A percentile compares a stretch with the other conserved stretches of the same genome.
Conservation (phyloP, 805 yeast species). For the Cyberlindnera euphorbiiphila region DNA sequence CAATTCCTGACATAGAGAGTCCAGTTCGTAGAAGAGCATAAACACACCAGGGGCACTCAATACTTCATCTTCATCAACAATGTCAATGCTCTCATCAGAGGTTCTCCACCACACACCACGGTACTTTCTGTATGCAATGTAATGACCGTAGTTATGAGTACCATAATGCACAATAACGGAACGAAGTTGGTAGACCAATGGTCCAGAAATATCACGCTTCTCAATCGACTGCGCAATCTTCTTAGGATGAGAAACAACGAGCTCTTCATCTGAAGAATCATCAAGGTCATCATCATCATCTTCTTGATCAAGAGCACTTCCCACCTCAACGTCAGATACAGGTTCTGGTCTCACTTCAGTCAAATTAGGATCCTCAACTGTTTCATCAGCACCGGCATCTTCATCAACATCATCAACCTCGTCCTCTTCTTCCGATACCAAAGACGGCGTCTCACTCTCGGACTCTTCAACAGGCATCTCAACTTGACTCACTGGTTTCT, state of each 20-base stretch:
- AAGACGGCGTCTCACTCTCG: conserved; percentile 5
- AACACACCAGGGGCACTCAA: conserved; percentile 81
- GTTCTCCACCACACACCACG: conserved; percentile 95
- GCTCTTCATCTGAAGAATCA: conserved; percentile 10
- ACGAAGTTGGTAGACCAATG: conserved; percentile 63
- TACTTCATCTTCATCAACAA: conserved; percentile 79
- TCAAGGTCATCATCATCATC: conserved; percentile 11
- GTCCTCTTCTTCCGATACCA: conserved; percentile 10
- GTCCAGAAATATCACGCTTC: conserved; percentile 31
- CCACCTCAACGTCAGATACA: background rate
- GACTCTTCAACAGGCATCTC: conserved; percentile 8
- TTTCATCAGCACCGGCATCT: background rate
- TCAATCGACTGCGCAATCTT: conserved; percentile 13
- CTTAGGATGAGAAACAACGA: conserved; percentile 2
- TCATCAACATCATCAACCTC: conserved; percentile 2
- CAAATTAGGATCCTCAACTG: background rate
- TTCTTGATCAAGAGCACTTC: background rate
- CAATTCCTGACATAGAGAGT: conserved; percentile 31
- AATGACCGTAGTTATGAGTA: conserved; percentile 96
- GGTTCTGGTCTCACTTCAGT: conserved; percentile 10
- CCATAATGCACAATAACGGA: conserved; percentile 93
- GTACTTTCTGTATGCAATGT: conserved; percentile 77
- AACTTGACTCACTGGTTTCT: conserved; percentile 9
- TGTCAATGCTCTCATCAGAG: conserved; percentile 82
- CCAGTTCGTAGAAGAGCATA: conserved; percentile 83